Base-by-base conservation (phyloP, 345 rosid species). In the Aquilaria malaccensis region DNA sequence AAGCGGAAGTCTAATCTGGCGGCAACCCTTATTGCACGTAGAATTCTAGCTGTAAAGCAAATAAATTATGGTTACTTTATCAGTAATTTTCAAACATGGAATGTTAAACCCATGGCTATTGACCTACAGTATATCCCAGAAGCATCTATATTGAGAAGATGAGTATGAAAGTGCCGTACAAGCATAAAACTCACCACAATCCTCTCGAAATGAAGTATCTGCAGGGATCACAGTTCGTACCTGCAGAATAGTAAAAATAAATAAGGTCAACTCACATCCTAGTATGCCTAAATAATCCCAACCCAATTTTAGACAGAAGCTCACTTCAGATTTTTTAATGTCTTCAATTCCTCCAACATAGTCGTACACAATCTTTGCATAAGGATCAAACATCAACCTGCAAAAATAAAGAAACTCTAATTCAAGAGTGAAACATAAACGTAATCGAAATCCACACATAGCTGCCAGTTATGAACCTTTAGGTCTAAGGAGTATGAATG, bases 361-460 rank as follows among this genome's bases (percentile, higher is more conserved):
- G 72, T 91, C 97, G 55, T 95, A 91, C 62, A 91, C 76, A 32
- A 86, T 75, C 77, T 77, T 84, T 33, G 80, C 81, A 83, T 74
- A 91, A 55, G 99, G 99, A 79, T 95, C 98, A 73, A 83, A 88
- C 88, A 95, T 79, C 78, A 95, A 79, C 72, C 98, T 95, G 84
- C 69, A 70, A 33, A 51, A 70, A 57, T 9, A 46, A 47, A 67
- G 13, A 49, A 37, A 7, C 29, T 56, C 43, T 55, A 4, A 63
- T 3, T 37, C 43, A 37, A 52, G 63, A n/a, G 33, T 56, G 50
- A 50, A 65, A 12, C 29, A 47, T 45, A 43, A 32, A 12, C 45
- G 32, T 10, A 33, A 58, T 45, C 49, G 47, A 37, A 15, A 3
- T 4, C 45, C 30, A 43, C 7, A 37, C 7, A 37, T 61, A 72